phyloP scores from a whole-genome alignment of 139 green algal genomes.

The Medakamo hakoo region DNA sequence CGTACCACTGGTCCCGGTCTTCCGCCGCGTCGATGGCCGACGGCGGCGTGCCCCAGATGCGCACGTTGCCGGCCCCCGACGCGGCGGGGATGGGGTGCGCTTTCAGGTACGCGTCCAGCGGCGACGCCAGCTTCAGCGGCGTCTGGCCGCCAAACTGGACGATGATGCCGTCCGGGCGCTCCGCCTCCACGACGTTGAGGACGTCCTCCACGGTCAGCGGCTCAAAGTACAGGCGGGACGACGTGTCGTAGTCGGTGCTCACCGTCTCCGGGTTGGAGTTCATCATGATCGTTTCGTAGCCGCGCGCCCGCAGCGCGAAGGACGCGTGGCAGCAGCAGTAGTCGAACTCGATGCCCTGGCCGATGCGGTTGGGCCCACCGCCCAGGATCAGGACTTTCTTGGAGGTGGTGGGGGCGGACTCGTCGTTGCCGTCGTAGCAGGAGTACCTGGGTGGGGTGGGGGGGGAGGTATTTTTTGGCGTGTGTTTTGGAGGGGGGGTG shows the following conservation, averaged over 20 bases:
- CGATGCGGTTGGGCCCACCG: constrained; percentile 97
- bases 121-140: constrained; percentile 78
- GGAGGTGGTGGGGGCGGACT: constrained; percentile 49
- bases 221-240: constrained; percentile 96
- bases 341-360: constrained; percentile 99
- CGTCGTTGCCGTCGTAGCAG: constrained; percentile 77
- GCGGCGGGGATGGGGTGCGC: constrained; percentile 56
- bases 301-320: constrained; percentile 61
- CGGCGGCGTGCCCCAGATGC: constrained; percentile 90
- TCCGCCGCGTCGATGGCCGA: constrained; percentile 92
- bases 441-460: too few relatives aligned
- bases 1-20: constrained; percentile 74
- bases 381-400: constrained; percentile 95
- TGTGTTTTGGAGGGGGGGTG: too few relatives aligned
- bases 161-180: constrained; percentile 95
- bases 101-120: constrained; percentile 56
- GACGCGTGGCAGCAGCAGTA: constrained; percentile 99
- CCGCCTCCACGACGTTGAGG: constrained; percentile 90
- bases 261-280: constrained; percentile 99
- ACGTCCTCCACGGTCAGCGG: constrained; percentile 90
- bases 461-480: too few relatives aligned
- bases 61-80: constrained; percentile 66
- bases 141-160: constrained; percentile 99
- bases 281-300: constrained; percentile 99
- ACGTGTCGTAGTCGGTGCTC: constrained; percentile 97